A percentile compares a stretch with the other conserved stretches of the same genome.
These are phyloP conservation scores for Cajanus cajan DNA, from an alignment of 306 rosid genomes.

Conservation along the genomic window DNA sequence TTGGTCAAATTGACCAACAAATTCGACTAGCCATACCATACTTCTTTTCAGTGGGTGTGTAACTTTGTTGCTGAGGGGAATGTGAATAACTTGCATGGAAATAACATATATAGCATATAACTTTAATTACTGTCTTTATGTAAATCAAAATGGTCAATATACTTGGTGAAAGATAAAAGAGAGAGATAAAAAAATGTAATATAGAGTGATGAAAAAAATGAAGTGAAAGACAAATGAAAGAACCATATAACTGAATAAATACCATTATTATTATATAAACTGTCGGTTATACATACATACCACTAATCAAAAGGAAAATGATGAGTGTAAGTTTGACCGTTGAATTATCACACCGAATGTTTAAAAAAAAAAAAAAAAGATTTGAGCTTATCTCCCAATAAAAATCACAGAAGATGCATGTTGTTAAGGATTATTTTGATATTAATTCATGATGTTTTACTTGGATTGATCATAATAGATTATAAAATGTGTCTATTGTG, in stretches of 20 bases:
- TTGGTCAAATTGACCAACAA: conserved; percentile 13
- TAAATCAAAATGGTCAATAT: not conserved
- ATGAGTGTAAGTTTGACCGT: conserved; percentile 30
- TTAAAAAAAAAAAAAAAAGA: conserved; percentile 20
- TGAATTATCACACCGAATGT: conserved; percentile 12
- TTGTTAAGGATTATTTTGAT: not conserved
- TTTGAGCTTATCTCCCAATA: conserved; percentile 23
- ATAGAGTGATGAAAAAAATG: not conserved
- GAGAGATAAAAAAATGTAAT: not conserved
- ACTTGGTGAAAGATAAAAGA: not conserved
- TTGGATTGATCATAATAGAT: not conserved
- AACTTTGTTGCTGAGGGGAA: conserved; percentile 23
- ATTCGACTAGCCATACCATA: not conserved
- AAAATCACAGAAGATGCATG: not conserved
- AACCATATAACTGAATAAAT: not conserved
- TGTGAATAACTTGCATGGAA: not conserved
- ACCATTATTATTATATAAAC: not conserved
- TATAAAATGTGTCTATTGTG: not conserved
- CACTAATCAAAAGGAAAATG: conserved; percentile 1
- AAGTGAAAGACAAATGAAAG: not conserved
- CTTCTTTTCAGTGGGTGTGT: not conserved
- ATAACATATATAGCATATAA: not conserved
- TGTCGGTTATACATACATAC: not conserved
- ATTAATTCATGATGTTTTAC: not conserved
- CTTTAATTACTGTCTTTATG: not conserved